A percentile compares a stretch with the other conserved stretches of the same genome.
These are phyloP conservation scores for Suillus variegatus DNA, from an alignment of 768 basidiomycete genomes.

Conservation along the genomic window DNA sequence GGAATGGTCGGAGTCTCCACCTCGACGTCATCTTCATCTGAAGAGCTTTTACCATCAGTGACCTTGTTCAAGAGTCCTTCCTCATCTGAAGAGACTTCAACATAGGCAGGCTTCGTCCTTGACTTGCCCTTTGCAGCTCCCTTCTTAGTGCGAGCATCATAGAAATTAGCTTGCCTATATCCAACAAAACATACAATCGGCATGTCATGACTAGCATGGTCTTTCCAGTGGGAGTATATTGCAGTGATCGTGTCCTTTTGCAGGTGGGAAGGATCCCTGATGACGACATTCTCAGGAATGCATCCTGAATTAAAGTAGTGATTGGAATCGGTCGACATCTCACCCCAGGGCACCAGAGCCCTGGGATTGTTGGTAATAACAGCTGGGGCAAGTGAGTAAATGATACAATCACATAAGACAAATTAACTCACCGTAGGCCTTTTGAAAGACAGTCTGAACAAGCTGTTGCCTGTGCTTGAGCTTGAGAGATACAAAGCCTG, in stretches of 20 bases:
- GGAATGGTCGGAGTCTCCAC: background rate
- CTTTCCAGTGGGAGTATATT: background rate
- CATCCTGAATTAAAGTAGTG: background rate
- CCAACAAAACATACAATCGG: background rate
- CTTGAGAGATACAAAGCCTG: background rate
- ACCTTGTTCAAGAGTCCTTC: background rate
- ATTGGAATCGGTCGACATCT: background rate
- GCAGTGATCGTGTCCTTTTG: background rate
- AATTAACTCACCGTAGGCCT: background rate
- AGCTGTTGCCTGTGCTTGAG: background rate
- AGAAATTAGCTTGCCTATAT: background rate
- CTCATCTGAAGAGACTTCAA: background rate
- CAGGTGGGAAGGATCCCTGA: background rate
- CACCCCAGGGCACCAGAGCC: background rate
- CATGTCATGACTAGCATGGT: background rate
- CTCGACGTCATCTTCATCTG: background rate
- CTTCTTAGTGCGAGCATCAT: background rate
- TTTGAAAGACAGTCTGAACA: background rate
- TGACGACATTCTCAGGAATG: background rate
- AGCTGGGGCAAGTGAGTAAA: background rate
- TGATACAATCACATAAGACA: background rate
- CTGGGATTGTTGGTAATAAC: background rate
- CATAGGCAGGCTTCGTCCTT: background rate
- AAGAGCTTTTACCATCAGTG: background rate
- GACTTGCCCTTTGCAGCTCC: background rate